These are phyloP conservation scores for Tylopilus cervinicoccineus DNA, from an alignment of 768 basidiomycete species.

Conservation along the genomic window DNA sequence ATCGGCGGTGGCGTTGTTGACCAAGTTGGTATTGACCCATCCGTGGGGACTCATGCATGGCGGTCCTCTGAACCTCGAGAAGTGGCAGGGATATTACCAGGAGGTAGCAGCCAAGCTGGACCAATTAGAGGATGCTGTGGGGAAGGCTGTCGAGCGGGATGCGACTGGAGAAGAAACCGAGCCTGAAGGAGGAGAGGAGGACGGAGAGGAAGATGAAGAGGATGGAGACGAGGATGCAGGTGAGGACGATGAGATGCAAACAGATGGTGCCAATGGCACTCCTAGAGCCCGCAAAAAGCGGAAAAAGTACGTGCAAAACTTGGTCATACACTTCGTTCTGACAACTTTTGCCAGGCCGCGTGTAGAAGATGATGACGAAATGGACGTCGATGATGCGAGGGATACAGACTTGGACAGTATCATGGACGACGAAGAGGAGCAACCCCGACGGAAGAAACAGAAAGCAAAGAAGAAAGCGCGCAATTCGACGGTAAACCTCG, in stretches of 20 bases:
- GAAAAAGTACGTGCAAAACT: conserved; percentile 19
- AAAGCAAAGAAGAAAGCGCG: conserved; percentile 50
- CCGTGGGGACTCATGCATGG: conserved; percentile 86
- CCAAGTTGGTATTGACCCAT: conserved; percentile 77
- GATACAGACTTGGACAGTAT: conserved; percentile 33
- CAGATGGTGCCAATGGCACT: conserved; percentile 20
- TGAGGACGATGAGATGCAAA: conserved; percentile 34
- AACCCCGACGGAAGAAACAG: conserved; percentile 35
- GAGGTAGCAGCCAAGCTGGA: conserved; percentile 59
- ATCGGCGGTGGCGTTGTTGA: conserved; percentile 70
- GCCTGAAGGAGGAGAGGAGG: conserved; percentile 30
- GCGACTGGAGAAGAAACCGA: conserved; percentile 37
- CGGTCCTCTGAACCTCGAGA: conserved; percentile 64
- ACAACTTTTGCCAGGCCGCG: conserved; percentile 11
- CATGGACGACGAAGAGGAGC: conserved; percentile 38
- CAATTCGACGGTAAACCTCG: conserved; percentile 70
- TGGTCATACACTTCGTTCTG: conserved; percentile 2
- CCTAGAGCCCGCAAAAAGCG: conserved; percentile 29
- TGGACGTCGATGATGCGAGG: conserved; percentile 53
- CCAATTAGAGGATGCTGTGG: conserved; percentile 64
- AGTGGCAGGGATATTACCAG: conserved; percentile 74
- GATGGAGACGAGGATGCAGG: conserved; percentile 34
- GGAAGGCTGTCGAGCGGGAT: conserved; percentile 52
- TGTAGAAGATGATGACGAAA: conserved; percentile 42
- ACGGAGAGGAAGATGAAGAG: conserved; percentile 31